Percentiles rank a stretch among this genome's conserved stretches.
phyloP scores from a whole-genome alignment of 2,329 filamentous ascomycete species.

The Nannizzia gypsea region DNA sequence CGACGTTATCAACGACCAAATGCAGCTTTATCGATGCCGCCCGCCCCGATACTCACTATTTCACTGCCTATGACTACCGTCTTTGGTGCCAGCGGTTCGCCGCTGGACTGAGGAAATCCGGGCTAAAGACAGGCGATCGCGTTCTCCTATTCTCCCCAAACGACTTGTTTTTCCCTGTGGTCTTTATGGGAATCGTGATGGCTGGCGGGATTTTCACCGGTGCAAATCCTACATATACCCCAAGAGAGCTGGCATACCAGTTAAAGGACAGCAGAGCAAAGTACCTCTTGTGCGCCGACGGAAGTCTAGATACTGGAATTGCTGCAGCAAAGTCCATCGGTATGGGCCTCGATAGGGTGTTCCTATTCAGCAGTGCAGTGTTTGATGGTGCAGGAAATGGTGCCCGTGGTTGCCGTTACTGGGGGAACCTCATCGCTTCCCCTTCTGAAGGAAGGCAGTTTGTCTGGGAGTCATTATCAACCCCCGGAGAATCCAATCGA shows the following conservation, averaged over 20 bases:
- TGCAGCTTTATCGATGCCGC: conserved; percentile 51
- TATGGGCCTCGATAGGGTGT: conserved; percentile 46
- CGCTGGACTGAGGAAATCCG: conserved; percentile 51
- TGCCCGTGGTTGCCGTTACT: conserved; percentile 43
- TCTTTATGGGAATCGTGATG: conserved; percentile 64
- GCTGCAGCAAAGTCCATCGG: conserved; percentile 52
- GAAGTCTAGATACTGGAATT: conserved; percentile 49
- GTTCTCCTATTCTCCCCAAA: conserved; percentile 65
- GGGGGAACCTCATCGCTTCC: conserved; percentile 49
- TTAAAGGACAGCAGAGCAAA: conserved; percentile 57
- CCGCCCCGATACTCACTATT: conserved; percentile 52
- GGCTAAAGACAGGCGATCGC: conserved; percentile 55
- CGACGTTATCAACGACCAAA: conserved; percentile 35
- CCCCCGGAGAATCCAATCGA: conserved; percentile 23
- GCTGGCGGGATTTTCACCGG: conserved; percentile 68
- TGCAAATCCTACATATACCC: conserved; percentile 58
- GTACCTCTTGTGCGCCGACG: conserved; percentile 54
- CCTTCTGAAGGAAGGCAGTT: conserved; percentile 45
- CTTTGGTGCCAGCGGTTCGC: conserved; percentile 62
- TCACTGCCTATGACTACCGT: conserved; percentile 54
- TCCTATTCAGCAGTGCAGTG: conserved; percentile 51
- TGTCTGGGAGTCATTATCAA: conserved; percentile 45
- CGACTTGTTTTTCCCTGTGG: conserved; percentile 57
- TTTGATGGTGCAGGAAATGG: conserved; percentile 33
- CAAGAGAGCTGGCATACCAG: conserved; percentile 63